Evolutionary conservation across 352 stramenopile species (phyloP).

Genomic region (Pythium periplocum): DNA sequence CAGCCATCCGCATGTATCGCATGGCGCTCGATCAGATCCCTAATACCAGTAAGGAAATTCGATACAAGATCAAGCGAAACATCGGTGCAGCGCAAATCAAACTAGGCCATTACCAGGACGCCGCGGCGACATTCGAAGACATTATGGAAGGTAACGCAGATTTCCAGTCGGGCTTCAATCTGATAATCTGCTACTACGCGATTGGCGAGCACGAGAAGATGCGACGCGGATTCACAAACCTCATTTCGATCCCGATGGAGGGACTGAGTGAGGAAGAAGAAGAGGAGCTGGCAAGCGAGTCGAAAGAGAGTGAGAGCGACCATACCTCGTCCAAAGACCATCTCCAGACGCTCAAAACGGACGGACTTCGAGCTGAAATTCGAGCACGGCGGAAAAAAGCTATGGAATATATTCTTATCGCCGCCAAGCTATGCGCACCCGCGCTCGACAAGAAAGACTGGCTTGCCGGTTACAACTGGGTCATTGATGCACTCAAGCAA

Average conservation of each 20-base stretch:
- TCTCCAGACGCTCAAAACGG: constrained; percentile 54
- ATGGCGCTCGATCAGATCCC: constrained; percentile 97
- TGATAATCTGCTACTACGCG: constrained; percentile 96
- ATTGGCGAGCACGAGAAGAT: constrained; percentile 94
- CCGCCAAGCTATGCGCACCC: constrained; percentile 91
- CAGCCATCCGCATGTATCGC: constrained; percentile 96
- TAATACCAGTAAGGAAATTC: constrained; percentile 91
- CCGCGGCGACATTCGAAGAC: constrained; percentile 92
- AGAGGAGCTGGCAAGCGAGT: constrained; percentile 44
- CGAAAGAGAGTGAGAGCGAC: constrained; percentile 38
- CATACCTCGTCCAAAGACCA: constrained; percentile 43
- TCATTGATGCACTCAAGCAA: constrained; percentile 91
- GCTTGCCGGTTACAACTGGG: constrained; percentile 91
- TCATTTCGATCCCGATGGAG: constrained; percentile 90
- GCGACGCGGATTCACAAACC: constrained; percentile 88
- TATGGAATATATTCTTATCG: constrained; percentile 91
- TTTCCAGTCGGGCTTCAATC: constrained; percentile 95
- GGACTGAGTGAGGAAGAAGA: constrained; percentile 80
- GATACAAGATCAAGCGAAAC: constrained; percentile 96
- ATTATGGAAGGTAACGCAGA: constrained; percentile 92
- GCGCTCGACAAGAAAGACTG: constrained; percentile 91
- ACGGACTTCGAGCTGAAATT: constrained; percentile 78
- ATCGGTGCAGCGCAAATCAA: constrained; percentile 94
- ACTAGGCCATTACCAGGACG: constrained; percentile 92
- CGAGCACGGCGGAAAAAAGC: constrained; percentile 69